Evolutionary conservation across 169 alveolate genomes (phyloP).

Genomic region (Plasmodium ovale): DNA sequence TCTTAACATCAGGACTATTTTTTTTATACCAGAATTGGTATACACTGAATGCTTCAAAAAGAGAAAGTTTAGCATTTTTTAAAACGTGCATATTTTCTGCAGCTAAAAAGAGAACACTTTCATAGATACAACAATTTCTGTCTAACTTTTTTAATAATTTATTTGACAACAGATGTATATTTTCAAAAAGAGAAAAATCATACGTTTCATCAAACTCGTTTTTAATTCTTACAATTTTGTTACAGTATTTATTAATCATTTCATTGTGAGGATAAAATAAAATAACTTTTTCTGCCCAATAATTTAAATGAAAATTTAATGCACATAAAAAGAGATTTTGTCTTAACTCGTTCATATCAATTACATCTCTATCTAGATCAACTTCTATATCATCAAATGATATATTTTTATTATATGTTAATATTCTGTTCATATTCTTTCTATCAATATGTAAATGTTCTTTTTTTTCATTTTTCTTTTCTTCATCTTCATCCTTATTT

Average conservation of each 20-base stretch:
- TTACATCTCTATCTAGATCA: slow-evolving; percentile 62
- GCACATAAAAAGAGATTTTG: slow-evolving; percentile 61
- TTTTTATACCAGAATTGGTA: slow-evolving; percentile 74
- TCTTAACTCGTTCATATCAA: slow-evolving; percentile 47
- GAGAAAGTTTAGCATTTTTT: slow-evolving; percentile 52
- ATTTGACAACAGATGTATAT: slow-evolving; percentile 41
- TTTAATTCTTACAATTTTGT: slow-evolving; percentile 32
- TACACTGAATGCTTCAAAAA: slow-evolving; percentile 53
- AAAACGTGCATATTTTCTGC: slow-evolving; percentile 43
- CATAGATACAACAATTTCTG: slow-evolving; percentile 64
- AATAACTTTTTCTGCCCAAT: slow-evolving; percentile 77
- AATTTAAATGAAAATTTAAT: slow-evolving; percentile 57
- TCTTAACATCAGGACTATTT: slow-evolving; percentile 42
- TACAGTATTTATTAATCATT: slow-evolving; percentile 59
- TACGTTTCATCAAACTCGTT: slow-evolving; percentile 73
- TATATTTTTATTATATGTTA: slow-evolving; percentile 41
- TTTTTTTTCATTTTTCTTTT: neutral
- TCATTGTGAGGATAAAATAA: slow-evolving; percentile 73
- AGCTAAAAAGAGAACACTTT: slow-evolving; percentile 69
- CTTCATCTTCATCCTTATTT: neutral
- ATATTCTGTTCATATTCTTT: slow-evolving; percentile 40
- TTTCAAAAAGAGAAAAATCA: slow-evolving; percentile 42
- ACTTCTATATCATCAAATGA: slow-evolving; percentile 51
- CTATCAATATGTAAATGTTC: slow-evolving; percentile 8
- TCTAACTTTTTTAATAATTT: slow-evolving; percentile 47